phyloP scores from a whole-genome alignment of 2,329 filamentous ascomycete species.

The Sporothrix schenckii region DNA sequence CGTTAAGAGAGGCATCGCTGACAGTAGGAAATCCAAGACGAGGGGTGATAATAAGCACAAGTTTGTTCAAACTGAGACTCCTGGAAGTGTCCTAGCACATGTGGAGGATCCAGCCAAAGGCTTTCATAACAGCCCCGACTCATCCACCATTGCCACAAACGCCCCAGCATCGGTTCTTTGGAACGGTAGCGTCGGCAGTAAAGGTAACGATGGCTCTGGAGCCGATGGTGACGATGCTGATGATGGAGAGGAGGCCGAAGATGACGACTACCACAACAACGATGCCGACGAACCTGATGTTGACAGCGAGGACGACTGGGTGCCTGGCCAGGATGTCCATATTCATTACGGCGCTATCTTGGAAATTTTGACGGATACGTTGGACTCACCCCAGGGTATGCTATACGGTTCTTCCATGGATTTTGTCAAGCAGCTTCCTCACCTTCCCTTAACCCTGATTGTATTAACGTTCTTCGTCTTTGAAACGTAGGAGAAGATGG shows the following conservation, averaged over 20 bases:
- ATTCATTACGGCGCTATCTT: slow-evolving; percentile 91
- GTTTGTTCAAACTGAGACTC: slow-evolving; percentile 60
- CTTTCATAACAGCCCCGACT: slow-evolving; percentile 63
- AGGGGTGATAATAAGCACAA: slow-evolving; percentile 67
- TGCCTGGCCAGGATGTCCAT: slow-evolving; percentile 94
- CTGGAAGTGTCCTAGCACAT: slow-evolving; percentile 65
- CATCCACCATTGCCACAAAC: slow-evolving; percentile 48
- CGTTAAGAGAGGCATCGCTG: slow-evolving; percentile 87
- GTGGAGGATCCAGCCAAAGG: slow-evolving; percentile 54
- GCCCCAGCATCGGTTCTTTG: neutral
- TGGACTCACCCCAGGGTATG: slow-evolving; percentile 77
- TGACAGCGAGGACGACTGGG: slow-evolving; percentile 86
- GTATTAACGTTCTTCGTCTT: neutral
- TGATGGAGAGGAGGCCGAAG: slow-evolving; percentile 59
- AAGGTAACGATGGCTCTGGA: slow-evolving; percentile 60
- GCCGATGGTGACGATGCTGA: slow-evolving; percentile 68
- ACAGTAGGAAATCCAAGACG: slow-evolving; percentile 71
- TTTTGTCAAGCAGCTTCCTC: slow-evolving; percentile 2
- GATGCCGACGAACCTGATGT: slow-evolving; percentile 61
- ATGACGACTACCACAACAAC: slow-evolving; percentile 60
- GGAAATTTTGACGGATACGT: slow-evolving; percentile 85
- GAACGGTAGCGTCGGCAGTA: slow-evolving; percentile 50
- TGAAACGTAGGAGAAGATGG: slow-evolving; percentile 66
- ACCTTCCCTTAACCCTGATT: neutral
- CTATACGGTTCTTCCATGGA: neutral